These are phyloP conservation scores for Penicillium maclennaniae DNA, from an alignment of 495 filamentous ascomycete species.

Conservation along the genomic window DNA sequence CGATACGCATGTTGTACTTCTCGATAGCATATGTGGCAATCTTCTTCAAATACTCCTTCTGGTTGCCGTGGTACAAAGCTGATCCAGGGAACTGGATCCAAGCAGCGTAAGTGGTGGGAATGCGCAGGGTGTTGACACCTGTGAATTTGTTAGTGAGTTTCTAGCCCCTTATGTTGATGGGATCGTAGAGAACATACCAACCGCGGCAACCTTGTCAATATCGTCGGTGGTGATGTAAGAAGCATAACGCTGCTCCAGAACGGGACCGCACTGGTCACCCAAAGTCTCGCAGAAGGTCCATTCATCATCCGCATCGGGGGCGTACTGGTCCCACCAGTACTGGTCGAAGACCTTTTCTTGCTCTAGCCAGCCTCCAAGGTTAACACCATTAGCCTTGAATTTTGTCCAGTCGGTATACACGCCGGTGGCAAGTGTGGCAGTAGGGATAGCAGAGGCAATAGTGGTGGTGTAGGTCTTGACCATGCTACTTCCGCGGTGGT, in stretches of 20 bases:
- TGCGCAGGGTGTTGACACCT: slow-evolving; percentile 27
- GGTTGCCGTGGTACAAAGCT: slow-evolving; percentile 27
- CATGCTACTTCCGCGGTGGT: too few species aligned
- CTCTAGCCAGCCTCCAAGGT: slow-evolving; percentile 33
- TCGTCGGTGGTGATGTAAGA: slow-evolving; percentile 27
- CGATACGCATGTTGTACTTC: slow-evolving; percentile 29
- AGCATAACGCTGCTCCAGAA: slow-evolving; percentile 28
- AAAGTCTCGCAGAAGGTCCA: slow-evolving; percentile 30
- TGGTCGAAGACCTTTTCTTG: slow-evolving; percentile 33
- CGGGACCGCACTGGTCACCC: slow-evolving; percentile 14
- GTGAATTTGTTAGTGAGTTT: background rate
- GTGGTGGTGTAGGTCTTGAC: too few species aligned
- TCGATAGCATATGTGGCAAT: slow-evolving; percentile 28
- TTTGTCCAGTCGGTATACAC: slow-evolving; percentile 25
- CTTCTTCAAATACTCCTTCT: slow-evolving; percentile 20
- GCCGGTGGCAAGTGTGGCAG: too few species aligned
- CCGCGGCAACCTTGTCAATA: slow-evolving; percentile 25
- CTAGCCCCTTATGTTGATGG: too few species aligned
- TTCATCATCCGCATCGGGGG: slow-evolving; percentile 24
- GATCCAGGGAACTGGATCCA: slow-evolving; percentile 30
- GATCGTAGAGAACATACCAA: too few species aligned
- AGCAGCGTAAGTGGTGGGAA: slow-evolving; percentile 27
- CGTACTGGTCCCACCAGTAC: slow-evolving; percentile 22
- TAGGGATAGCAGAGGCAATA: too few species aligned
- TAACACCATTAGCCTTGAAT: slow-evolving; percentile 26